phyloP scores from a whole-genome alignment of 768 basidiomycete species.

The Rhizopogon roseolus region DNA sequence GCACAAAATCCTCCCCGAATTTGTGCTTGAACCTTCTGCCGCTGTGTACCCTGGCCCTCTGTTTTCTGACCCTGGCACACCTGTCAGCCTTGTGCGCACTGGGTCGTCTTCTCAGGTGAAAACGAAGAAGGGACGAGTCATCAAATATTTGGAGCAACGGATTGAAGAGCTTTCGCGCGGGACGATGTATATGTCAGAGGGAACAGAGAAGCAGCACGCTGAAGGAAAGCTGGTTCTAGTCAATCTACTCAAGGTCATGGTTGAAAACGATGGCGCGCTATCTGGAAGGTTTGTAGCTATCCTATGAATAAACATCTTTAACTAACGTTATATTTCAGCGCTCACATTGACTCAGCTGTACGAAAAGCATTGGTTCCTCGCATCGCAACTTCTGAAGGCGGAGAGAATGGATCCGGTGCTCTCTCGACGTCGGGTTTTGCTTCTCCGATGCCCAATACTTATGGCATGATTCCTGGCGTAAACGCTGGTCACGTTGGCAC shows the following conservation, averaged over 20 bases:
- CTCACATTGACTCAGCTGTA: conserved; percentile 69
- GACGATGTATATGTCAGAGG: conserved; percentile 60
- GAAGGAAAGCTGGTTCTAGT: conserved; percentile 78
- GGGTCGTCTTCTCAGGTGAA: conserved; percentile 58
- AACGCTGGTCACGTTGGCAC: conserved; percentile 15
- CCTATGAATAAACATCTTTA: not conserved
- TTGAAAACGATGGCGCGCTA: conserved; percentile 86
- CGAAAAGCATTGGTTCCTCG: conserved; percentile 68
- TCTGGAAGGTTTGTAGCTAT: conserved; percentile 63
- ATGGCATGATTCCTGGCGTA: conserved; percentile 11
- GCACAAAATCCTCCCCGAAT: conserved; percentile 65
- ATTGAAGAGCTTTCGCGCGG: conserved; percentile 75
- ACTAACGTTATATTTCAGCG: conserved; percentile 30
- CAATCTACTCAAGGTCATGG: conserved; percentile 70
- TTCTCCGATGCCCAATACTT: conserved; percentile 16
- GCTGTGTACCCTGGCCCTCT: conserved; percentile 83
- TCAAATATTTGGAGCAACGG: conserved; percentile 73
- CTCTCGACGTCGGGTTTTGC: conserved; percentile 26
- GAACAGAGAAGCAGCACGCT: conserved; percentile 48
- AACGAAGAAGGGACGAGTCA: conserved; percentile 75
- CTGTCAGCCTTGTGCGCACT: conserved; percentile 64
- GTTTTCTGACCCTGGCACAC: conserved; percentile 67
- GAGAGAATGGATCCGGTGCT: conserved; percentile 14
- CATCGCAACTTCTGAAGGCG: conserved; percentile 29
- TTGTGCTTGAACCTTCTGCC: conserved; percentile 49